These are phyloP conservation scores for Neonectria ditissima DNA, from an alignment of 2,329 filamentous ascomycete genomes.

Conservation along the genomic window DNA sequence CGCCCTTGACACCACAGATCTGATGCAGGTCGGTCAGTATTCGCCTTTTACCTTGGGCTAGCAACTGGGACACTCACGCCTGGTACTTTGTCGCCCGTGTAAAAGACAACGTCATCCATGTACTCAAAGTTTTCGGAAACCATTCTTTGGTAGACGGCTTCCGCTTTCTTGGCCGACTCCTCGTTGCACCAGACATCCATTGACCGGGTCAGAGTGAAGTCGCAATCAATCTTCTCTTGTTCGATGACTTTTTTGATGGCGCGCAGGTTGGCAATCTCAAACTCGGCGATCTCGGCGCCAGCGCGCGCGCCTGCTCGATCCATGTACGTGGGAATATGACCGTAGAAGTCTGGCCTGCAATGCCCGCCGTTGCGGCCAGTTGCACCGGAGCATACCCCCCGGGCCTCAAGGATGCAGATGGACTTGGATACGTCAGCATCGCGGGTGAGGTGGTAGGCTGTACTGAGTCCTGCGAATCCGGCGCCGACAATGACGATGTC, in stretches of 20 bases:
- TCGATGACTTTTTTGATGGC: background rate
- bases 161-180: background rate
- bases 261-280: constrained; percentile 1
- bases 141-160: constrained; percentile 1
- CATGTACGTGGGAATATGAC: background rate
- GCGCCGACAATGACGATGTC: background rate
- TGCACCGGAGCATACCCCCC: background rate
- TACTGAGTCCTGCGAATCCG: background rate
- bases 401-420: constrained; percentile 1
- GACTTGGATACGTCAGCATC: background rate
- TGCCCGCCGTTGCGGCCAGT: background rate
- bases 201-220: background rate
- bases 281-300: constrained; percentile 1
- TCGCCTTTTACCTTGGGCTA: background rate
- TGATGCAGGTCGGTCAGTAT: background rate
- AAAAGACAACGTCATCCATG: background rate
- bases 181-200: constrained; percentile 1
- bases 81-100: background rate
- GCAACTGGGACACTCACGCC: background rate
- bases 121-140: constrained; percentile 1
- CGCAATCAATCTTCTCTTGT: background rate
- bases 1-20: background rate
- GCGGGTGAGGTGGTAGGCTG: background rate
- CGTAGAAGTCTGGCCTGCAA: background rate
- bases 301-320: background rate